phyloP scores from a whole-genome alignment of 495 filamentous ascomycete genomes.

The Penicillium lagena region DNA sequence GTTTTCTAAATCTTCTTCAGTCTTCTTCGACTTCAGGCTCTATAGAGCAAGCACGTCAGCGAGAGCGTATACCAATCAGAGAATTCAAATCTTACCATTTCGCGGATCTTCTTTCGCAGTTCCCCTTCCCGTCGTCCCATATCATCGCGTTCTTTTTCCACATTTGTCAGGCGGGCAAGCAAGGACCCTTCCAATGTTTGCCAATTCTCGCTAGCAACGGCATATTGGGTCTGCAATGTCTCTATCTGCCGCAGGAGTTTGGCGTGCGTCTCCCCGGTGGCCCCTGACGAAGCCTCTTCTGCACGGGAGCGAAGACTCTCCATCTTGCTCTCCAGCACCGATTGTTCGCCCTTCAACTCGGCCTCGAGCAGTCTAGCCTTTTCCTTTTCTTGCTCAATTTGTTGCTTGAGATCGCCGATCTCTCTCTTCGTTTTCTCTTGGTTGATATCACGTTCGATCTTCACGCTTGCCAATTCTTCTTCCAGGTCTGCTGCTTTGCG shows the following conservation, averaged over 20 bases:
- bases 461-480: constrained; percentile 62
- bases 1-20: constrained; percentile 79
- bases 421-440: constrained; percentile 66
- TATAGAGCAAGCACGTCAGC: constrained; percentile 17
- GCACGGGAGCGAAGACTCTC: constrained; percentile 78
- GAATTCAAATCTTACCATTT: constrained; percentile 53
- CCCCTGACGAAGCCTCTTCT: constrained; percentile 84
- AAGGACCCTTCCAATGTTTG: constrained; percentile 86
- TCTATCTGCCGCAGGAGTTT: constrained; percentile 92
- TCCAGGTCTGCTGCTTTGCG: constrained; percentile 60
- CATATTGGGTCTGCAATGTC: constrained; percentile 92
- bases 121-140: constrained; percentile 76
- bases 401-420: constrained; percentile 61
- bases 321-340: constrained; percentile 78
- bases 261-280: constrained; percentile 74
- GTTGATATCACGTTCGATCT: constrained; percentile 69
- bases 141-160: constrained; percentile 91
- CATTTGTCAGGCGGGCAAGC: constrained; percentile 59
- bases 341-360: constrained; percentile 78
- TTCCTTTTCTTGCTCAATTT: constrained; percentile 69
- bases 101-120: constrained; percentile 76
- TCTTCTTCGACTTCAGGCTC: constrained; percentile 66
- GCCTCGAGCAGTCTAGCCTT: constrained; percentile 61
- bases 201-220: constrained; percentile 94
- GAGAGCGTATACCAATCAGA: background rate